Conservation (phyloP, 1,284 basidiomycete genomes). For the Lentinula novae-zelandiae region DNA sequence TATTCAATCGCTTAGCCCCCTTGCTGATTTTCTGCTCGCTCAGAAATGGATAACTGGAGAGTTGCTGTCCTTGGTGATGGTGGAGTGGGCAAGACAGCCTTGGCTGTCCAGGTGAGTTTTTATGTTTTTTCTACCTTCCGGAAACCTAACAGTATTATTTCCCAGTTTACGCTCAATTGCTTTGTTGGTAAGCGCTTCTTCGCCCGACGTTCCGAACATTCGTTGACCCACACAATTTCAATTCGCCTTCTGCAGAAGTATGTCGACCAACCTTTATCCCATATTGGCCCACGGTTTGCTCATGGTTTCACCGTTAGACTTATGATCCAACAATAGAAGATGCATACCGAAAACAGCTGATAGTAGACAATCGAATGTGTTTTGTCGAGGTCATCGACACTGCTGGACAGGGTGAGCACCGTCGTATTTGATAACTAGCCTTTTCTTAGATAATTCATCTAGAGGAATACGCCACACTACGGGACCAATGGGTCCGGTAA, state of each 20-base stretch:
- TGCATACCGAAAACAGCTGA: conserved; percentile 88
- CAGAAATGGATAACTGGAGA: conserved; percentile 85
- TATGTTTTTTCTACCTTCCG: conserved; percentile 10
- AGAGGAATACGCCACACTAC: conserved; percentile 97
- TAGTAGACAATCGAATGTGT: conserved; percentile 90
- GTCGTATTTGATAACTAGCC: conserved; percentile 7
- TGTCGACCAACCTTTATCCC: conserved; percentile 16
- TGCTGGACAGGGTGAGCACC: conserved; percentile 81
- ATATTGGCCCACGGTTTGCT: conserved; percentile 15
- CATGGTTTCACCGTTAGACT: conserved; percentile 44
- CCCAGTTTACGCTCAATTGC: conserved; percentile 86
- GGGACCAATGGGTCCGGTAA: conserved; percentile 99
- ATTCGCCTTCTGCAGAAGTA: conserved; percentile 41
- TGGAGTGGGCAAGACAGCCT: conserved; percentile 96
- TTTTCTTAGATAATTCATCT: conserved; percentile 18
- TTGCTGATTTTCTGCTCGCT: conserved; percentile 19
- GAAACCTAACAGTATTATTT: conserved; percentile 16
- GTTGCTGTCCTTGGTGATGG: conserved; percentile 96
- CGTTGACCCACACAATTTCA: not conserved
- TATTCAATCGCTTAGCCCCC: conserved; percentile 21
- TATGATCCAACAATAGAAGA: conserved; percentile 95
- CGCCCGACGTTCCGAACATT: conserved; percentile 12
- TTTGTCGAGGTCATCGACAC: conserved; percentile 93
- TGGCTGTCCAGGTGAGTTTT: conserved; percentile 84
- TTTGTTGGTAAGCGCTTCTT: conserved; percentile 72